These are phyloP conservation scores for Dendrobium officinale DNA, from an alignment of 106 monocot species.

Conservation along the genomic window DNA sequence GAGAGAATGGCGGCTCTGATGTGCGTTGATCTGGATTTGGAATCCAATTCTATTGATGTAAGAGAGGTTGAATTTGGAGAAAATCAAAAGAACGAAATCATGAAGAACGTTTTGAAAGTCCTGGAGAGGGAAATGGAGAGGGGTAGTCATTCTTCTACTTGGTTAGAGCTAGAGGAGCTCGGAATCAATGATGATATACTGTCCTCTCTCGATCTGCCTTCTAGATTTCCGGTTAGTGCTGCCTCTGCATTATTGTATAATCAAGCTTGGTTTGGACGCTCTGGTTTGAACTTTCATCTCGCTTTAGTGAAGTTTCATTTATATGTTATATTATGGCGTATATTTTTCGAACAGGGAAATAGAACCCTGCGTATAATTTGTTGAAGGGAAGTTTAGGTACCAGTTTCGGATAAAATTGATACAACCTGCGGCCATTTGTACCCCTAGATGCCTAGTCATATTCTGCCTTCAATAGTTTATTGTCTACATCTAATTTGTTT, in stretches of 20 bases:
- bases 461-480: too few relatives aligned
- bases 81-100: constrained; percentile 8
- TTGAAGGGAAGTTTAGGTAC: not conserved
- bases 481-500: not conserved
- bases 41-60: constrained; percentile 17
- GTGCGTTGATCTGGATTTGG: constrained; percentile 76
- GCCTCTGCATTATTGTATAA: not conserved
- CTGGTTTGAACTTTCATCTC: not conserved
- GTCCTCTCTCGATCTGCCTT: constrained; percentile 59
- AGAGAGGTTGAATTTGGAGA: constrained; percentile 17
- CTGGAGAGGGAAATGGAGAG: constrained; percentile 55
- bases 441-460: too few relatives aligned
- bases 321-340: not conserved
- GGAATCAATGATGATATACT: constrained; percentile 80
- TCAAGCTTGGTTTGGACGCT: not conserved
- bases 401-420: too few relatives aligned
- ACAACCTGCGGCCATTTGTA: too few relatives aligned
- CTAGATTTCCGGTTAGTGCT: constrained; percentile 63
- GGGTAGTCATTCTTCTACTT: constrained; percentile 37
- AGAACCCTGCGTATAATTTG: not conserved
- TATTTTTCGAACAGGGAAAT: too few relatives aligned
- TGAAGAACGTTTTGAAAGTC: constrained; percentile 27
- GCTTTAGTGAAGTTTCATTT: not conserved
- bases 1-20: constrained; percentile 93
- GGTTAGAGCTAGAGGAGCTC: constrained; percentile 91